Evolutionary conservation across 164 flowering plant species (phyloP).

Genomic region (Liriodendron chinense): DNA sequence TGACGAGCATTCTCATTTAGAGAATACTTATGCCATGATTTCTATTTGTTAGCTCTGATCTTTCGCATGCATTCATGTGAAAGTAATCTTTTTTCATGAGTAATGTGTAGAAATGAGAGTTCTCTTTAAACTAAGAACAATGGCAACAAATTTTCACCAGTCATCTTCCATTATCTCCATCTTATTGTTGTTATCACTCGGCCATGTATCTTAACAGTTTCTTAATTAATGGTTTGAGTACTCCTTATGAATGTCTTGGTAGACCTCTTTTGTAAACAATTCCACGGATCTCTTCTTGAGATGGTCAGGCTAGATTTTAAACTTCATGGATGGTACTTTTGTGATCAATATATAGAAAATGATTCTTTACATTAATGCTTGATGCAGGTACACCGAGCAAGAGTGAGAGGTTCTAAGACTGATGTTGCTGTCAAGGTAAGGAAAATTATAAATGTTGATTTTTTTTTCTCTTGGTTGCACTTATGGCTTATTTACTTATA

Average conservation of each 20-base stretch:
- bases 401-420: constrained; percentile 64
- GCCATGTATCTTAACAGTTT: neutral
- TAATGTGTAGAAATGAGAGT: too few species aligned
- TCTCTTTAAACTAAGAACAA: neutral
- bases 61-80: too few species aligned
- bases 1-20: too few species aligned
- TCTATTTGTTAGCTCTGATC: too few species aligned
- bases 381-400: constrained; percentile 85
- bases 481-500: constrained; percentile 4
- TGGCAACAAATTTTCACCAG: neutral
- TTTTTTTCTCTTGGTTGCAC: neutral
- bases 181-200: neutral
- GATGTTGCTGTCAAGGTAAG: constrained; percentile 95
- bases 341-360: neutral
- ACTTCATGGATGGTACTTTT: neutral
- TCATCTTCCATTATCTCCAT: neutral
- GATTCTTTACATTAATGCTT: constrained; percentile 11
- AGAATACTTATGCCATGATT: too few species aligned
- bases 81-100: too few species aligned
- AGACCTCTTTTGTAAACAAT: too few species aligned
- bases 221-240: neutral
- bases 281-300: neutral
- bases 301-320: neutral
- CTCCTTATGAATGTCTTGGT: neutral
- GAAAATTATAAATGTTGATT: constrained; percentile 7